These are phyloP conservation scores for Berberis vulgaris DNA, from an alignment of 164 flowering plant genomes.

Conservation along the genomic window DNA sequence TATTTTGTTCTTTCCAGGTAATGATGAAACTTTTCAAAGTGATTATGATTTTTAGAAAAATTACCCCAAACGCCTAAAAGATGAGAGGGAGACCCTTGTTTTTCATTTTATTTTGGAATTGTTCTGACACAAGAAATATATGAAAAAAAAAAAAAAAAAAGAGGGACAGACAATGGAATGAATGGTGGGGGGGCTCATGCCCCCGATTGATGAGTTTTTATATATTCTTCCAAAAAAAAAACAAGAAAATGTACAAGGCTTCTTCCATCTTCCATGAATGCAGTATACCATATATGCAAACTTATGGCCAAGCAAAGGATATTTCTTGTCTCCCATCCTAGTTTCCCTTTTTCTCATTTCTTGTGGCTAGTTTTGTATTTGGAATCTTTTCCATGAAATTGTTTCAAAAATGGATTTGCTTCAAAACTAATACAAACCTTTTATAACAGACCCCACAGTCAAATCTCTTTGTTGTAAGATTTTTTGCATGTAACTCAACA, in stretches of 20 bases:
- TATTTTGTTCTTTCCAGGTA: constrained; percentile 24
- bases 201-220: not conserved
- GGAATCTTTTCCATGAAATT: constrained; percentile 3
- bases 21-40: constrained; percentile 40
- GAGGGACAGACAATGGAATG: too few species aligned
- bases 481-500: not conserved
- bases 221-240: not conserved
- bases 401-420: constrained; percentile 2
- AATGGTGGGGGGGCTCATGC: not conserved
- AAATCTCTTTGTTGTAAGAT: not conserved
- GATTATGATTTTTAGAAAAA: constrained; percentile 25
- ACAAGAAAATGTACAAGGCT: not conserved
- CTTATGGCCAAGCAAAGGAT: constrained; percentile 23
- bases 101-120: not conserved
- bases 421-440: not conserved
- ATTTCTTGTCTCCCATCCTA: constrained; percentile 17
- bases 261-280: not conserved
- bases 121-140: constrained; percentile 4
- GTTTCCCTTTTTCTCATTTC: constrained; percentile 3
- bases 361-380: constrained; percentile 17
- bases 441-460: constrained; percentile 2
- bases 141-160: not conserved
- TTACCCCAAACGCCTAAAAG: constrained; percentile 8
- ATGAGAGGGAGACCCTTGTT: not conserved
- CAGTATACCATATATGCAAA: constrained; percentile 17